phyloP scores from a whole-genome alignment of 2,329 filamentous ascomycete species.

The Fusarium pilosicola region DNA sequence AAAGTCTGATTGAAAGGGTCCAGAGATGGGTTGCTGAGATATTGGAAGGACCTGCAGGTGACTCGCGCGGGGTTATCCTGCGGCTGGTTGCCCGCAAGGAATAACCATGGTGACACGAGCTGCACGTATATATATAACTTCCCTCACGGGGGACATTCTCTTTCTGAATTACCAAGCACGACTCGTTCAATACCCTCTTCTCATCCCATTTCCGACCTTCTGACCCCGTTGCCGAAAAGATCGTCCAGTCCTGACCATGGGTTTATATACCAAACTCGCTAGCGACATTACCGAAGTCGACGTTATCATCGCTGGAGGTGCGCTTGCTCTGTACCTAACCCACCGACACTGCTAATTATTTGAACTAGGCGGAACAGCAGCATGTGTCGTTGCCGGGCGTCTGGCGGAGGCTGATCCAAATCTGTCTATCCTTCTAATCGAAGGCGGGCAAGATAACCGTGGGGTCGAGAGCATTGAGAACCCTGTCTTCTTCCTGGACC shows the following conservation, averaged over 20 bases:
- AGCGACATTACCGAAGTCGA: conserved; percentile 34
- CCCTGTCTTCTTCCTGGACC: conserved; percentile 42
- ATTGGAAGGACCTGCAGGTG: not conserved
- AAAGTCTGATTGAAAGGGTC: not conserved
- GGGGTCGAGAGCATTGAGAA: conserved; percentile 43
- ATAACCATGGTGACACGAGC: not conserved
- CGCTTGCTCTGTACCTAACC: not conserved
- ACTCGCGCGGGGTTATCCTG: not conserved
- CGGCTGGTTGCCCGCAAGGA: not conserved
- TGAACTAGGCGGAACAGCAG: conserved; percentile 45
- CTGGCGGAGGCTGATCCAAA: conserved; percentile 44
- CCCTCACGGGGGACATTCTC: not conserved
- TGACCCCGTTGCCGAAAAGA: not conserved
- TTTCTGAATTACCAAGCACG: not conserved
- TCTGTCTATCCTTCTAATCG: conserved; percentile 47
- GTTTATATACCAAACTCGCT: conserved; percentile 33
- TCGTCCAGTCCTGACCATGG: conserved; percentile 20
- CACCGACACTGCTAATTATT: not conserved
- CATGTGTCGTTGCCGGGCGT: conserved; percentile 46
- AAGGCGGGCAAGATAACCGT: conserved; percentile 45
- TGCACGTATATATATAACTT: conserved; percentile 17
- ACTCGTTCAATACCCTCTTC: not conserved
- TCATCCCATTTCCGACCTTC: not conserved
- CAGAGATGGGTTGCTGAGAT: not conserved
- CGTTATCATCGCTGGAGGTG: conserved; percentile 37